Evolutionary conservation across 208 protist genomes (phyloP).

Genomic region (Crithidia expoeki): DNA sequence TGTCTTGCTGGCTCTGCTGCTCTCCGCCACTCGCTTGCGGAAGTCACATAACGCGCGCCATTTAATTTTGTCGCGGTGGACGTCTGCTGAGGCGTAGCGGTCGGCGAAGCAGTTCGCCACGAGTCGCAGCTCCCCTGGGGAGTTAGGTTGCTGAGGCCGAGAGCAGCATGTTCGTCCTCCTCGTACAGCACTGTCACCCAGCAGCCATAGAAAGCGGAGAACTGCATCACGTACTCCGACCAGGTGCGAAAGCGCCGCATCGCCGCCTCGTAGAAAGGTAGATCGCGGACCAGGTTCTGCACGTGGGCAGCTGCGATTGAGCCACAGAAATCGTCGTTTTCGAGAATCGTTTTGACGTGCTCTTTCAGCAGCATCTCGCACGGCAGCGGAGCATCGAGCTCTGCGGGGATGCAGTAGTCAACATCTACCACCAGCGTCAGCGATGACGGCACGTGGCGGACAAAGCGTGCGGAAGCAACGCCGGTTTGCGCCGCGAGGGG

Average conservation of each 20-base stretch:
- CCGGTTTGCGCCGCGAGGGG: slow-evolving; percentile 19
- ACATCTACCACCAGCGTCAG: slow-evolving; percentile 40
- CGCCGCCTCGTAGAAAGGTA: slow-evolving; percentile 61
- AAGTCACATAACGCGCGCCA: slow-evolving; percentile 48
- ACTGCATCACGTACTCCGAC: slow-evolving; percentile 52
- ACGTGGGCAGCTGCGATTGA: slow-evolving; percentile 66
- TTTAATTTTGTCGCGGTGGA: slow-evolving; percentile 50
- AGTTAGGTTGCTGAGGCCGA: slow-evolving; percentile 55
- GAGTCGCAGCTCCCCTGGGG: slow-evolving; percentile 56
- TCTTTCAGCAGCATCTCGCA: slow-evolving; percentile 74
- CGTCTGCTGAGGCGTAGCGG: slow-evolving; percentile 40
- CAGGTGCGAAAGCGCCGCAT: slow-evolving; percentile 68
- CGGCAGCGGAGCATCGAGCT: slow-evolving; percentile 39
- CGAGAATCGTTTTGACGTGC: slow-evolving; percentile 64
- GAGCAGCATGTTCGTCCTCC: slow-evolving; percentile 33
- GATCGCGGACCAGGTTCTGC: slow-evolving; percentile 70
- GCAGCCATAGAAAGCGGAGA: slow-evolving; percentile 41
- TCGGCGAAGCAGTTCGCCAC: slow-evolving; percentile 46
- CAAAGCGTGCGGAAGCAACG: slow-evolving; percentile 50
- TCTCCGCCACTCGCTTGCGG: slow-evolving; percentile 28
- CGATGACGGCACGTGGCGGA: slow-evolving; percentile 37
- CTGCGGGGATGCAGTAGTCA: slow-evolving; percentile 35
- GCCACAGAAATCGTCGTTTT: slow-evolving; percentile 74
- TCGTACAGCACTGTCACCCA: slow-evolving; percentile 57
- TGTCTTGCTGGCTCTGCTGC: neutral